Evolutionary conservation across 345 rosid genomes (phyloP), one percentile per base, ranked within the genome.

Genomic region (Alliaria petiolata): DNA sequence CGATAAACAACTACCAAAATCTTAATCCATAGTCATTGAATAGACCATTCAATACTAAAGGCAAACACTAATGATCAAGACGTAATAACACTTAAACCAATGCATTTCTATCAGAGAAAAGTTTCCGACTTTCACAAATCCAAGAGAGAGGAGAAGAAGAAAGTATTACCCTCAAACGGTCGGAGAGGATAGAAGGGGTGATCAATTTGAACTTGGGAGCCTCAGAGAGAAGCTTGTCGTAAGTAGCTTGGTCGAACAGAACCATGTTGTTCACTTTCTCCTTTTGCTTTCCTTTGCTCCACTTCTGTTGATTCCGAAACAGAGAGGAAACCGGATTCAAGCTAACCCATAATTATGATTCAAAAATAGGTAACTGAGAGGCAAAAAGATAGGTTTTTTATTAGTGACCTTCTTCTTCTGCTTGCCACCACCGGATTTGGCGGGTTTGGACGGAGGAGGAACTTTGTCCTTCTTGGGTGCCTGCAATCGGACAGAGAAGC

Each of bases 251-350:
- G 38, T 82, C 86, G 45, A 83, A 85, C 62, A 85, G 43, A 35
- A 85, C 85, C 86, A 79, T 78, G 75, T 79, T 82, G 84, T 82
- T 85, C 76, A 84, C 84, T 74, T 85, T 82, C 77, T 82, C 83
- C 78, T 78, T 81, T 69, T 81, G 86, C 69, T 82, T 80, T 33
- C 85, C 88, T 77, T 81, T 76, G 80, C 84, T 82, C 88, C 86
- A 85, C 63, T 78, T 82, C 84, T 79, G 77, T 40, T 36, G 3
- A 52, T 3, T 46, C 30, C 15, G 35, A 61, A 50, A 7, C 10
- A 26, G 30, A 26, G 30, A 28, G 57, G 49, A 38, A 49, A 36
- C 15, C 5, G 34, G 33, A 26, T 26, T 3, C 30, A 22, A 22
- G 25, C 25, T 22, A 22, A 22, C 3, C 25, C 25, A 22, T 22